Evolutionary conservation across 75 land plant genomes (phyloP).

Genomic region (Sequoiadendron giganteum): DNA sequence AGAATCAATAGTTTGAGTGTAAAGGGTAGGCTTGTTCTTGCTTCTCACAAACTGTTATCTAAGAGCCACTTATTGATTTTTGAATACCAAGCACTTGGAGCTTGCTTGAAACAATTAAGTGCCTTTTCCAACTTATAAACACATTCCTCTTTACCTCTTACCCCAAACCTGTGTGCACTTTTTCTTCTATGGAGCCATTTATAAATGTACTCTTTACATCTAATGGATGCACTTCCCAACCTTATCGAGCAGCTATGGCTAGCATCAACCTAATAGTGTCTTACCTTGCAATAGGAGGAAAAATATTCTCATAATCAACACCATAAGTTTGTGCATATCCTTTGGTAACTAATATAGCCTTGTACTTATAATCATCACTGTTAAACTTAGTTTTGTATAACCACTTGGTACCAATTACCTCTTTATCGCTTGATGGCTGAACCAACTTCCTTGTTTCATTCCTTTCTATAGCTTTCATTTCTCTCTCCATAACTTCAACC

Average conservation of each 20-base stretch:
- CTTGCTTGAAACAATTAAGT: background rate
- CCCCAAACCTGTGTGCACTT: slow-evolving; percentile 12
- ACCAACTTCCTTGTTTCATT: slow-evolving; percentile 27
- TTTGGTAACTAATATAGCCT: slow-evolving; percentile 16
- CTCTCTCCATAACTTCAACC: slow-evolving; percentile 18
- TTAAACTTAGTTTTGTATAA: slow-evolving; percentile 15
- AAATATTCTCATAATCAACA: slow-evolving; percentile 10
- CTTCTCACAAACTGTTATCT: slow-evolving; percentile 7
- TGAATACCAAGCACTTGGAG: background rate
- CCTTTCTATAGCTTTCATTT: slow-evolving; percentile 16
- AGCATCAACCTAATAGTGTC: slow-evolving; percentile 15
- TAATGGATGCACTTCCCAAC: slow-evolving; percentile 8
- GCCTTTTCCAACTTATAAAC: slow-evolving; percentile 23
- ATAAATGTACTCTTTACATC: slow-evolving; percentile 17
- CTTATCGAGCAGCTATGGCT: slow-evolving; percentile 12
- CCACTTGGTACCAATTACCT: slow-evolving; percentile 23
- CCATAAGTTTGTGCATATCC: slow-evolving; percentile 5
- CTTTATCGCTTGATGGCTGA: slow-evolving; percentile 10
- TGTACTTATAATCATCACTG: slow-evolving; percentile 8
- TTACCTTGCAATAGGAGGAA: slow-evolving; percentile 12
- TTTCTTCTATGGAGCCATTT: slow-evolving; percentile 18
- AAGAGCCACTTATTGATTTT: background rate
- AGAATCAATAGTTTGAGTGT: background rate
- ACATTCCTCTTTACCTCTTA: slow-evolving; percentile 9
- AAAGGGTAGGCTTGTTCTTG: slow-evolving; percentile 10